Base-by-base conservation (phyloP, 495 filamentous ascomycete genomes). In the Tricharina praecox region DNA sequence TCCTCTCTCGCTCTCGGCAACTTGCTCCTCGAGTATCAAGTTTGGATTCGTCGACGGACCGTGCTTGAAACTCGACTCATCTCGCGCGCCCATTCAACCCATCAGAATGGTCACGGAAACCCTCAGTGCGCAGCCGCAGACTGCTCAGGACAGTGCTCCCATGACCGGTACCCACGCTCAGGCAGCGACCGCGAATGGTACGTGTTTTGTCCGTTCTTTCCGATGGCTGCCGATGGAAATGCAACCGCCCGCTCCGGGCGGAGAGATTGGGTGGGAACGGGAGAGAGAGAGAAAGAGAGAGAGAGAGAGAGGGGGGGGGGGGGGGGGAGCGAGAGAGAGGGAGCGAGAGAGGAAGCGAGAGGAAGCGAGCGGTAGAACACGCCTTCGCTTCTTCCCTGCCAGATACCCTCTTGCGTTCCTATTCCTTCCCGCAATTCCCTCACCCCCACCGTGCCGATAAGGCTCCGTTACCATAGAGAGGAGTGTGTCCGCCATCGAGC, bases 61-160 rank as follows among this genome's bases (percentile, higher is more conserved):
- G 34, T 37, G 34, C 34, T 18, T 37, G 34, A 18, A 32, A 37
- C 34, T 37, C 8, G 34, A 37, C 16, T 9, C 34, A 18, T 15
- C 18, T 37, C 34, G 34, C 15, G 34, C 34, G 5, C n/a, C n/a
- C n/a, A n/a, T n/a, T n/a, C n/a, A 37, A 18, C 18, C 34, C 8
- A 37, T 37, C 18, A 25, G 24, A 43, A 43, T 43, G 40, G 40
- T 26, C 3, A 43, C 40, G 13, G 40, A 43, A 43, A 43, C 21
- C 11, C 13, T 23, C 40, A 11, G 40, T 26, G 40, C 37, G 16
- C 37, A 40, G 20, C 21, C 37, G 2, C 37, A 11, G 13, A 43
- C 24, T 26, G 23, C 24, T 25, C 40, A 11, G 10, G 40, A 43
- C 9, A 25, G 21, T 3, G 40, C 40, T 43, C 40, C 13, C 10